phyloP scores from a whole-genome alignment of 345 rosid species.

The Geranium rotundifolium region DNA sequence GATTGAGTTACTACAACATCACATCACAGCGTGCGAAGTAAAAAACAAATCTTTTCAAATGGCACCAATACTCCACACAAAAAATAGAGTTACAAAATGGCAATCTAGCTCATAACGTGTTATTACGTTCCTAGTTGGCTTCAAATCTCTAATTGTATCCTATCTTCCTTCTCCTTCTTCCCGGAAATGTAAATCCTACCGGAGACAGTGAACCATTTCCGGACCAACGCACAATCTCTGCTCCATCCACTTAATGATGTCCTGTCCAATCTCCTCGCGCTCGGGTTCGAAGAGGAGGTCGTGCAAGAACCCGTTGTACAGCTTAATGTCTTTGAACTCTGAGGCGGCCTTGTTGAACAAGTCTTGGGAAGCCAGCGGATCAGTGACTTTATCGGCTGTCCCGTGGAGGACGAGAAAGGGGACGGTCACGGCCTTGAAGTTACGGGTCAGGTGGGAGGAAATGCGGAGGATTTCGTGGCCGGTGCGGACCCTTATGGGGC shows the following conservation, averaged over 20 bases:
- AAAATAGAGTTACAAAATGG: no score
- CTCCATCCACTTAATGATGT: constrained; percentile 84
- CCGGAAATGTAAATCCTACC: no score
- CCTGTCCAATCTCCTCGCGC: constrained; percentile 63
- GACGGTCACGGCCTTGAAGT: constrained; percentile 51
- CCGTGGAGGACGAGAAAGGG: constrained; percentile 96
- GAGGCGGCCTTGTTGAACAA: constrained; percentile 74
- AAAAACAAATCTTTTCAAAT: no score
- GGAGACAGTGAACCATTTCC: no score
- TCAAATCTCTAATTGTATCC: no score
- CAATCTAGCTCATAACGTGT: no score
- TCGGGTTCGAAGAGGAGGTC: constrained; percentile 94
- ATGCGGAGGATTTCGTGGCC: constrained; percentile 90
- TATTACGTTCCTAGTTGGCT: no score
- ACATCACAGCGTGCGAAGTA: no score
- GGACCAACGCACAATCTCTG: constrained; percentile 31
- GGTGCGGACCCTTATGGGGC: constrained; percentile 90
- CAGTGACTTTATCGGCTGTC: constrained; percentile 83
- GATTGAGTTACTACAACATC: no score
- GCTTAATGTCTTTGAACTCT: constrained; percentile 66
- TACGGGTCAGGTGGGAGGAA: constrained; percentile 56
- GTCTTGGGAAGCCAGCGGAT: constrained; percentile 83
- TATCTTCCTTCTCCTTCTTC: no score
- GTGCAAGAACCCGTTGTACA: constrained; percentile 87
- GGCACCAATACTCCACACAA: no score